Evolutionary conservation across 768 basidiomycete genomes (phyloP).

Genomic region (Boletus insuetus): DNA sequence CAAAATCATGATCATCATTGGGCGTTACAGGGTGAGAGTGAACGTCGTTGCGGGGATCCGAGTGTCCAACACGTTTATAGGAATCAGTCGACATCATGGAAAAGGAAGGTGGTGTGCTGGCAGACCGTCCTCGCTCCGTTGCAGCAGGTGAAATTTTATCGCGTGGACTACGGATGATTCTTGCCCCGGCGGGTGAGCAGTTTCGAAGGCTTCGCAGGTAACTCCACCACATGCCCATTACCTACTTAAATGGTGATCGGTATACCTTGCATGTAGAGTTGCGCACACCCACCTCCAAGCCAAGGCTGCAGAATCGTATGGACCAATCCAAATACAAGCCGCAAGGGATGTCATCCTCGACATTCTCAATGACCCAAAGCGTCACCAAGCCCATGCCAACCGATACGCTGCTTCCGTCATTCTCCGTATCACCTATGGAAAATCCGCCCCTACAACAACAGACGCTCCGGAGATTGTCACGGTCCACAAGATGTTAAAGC

Average conservation of each 20-base stretch:
- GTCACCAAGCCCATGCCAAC: constrained; percentile 56
- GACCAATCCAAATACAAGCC: constrained; percentile 42
- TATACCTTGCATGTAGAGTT: constrained; percentile 35
- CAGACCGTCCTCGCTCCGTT: constrained; percentile 53
- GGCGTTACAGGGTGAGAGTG: constrained; percentile 35
- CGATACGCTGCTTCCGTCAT: constrained; percentile 37
- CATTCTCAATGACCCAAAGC: constrained; percentile 30
- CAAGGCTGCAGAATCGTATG: constrained; percentile 48
- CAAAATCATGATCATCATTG: constrained; percentile 31
- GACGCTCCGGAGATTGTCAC: constrained; percentile 32
- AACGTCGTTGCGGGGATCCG: background rate
- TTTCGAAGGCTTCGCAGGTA: constrained; percentile 63
- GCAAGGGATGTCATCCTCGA: constrained; percentile 33
- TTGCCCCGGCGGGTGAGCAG: constrained; percentile 54
- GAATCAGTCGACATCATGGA: constrained; percentile 68
- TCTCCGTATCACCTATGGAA: constrained; percentile 35
- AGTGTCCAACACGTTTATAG: constrained; percentile 20
- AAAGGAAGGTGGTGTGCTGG: constrained; percentile 55
- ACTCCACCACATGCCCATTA: background rate
- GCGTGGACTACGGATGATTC: constrained; percentile 55
- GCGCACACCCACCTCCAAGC: constrained; percentile 59
- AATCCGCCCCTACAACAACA: constrained; percentile 29
- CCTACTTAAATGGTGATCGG: background rate
- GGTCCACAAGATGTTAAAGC: constrained; percentile 34
- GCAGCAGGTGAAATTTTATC: constrained; percentile 59